Percentiles rank a stretch among this genome's conserved stretches.
Evolutionary conservation across 1,284 basidiomycete genomes (phyloP).

Genomic region (Butyriboletus regius): DNA sequence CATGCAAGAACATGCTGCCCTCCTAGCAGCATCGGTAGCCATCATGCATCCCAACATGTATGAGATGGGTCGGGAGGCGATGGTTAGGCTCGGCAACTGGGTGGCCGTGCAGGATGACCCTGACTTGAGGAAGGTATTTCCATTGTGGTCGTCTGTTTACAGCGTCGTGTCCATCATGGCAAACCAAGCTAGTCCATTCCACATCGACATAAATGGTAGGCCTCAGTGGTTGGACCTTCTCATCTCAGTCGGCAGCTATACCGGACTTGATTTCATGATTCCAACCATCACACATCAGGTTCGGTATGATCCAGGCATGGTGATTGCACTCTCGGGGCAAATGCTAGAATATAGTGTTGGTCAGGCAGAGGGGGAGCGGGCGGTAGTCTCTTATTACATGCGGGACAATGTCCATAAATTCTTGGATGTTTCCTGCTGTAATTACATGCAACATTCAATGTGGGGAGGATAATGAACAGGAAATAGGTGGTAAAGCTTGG

Average conservation of each 20-base stretch:
- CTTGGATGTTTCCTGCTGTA: background rate
- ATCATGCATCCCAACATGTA: background rate
- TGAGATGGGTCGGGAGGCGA: background rate
- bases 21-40: background rate
- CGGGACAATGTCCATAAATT: background rate
- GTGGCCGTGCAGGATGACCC: too few species aligned
- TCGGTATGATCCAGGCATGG: background rate
- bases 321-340: background rate
- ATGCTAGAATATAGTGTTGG: background rate
- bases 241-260: fast-evolving
- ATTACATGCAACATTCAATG: background rate
- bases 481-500: too few species aligned
- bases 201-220: too few species aligned
- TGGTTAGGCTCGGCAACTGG: background rate
- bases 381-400: background rate
- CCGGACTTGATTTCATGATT: background rate
- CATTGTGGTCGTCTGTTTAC: too few species aligned
- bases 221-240: background rate
- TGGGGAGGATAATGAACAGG: too few species aligned
- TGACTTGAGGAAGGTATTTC: too few species aligned
- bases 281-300: background rate
- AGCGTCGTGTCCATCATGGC: too few species aligned
- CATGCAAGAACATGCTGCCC: background rate
- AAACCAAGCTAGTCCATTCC: too few species aligned
- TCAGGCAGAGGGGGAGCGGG: background rate